phyloP scores from a whole-genome alignment of 1,284 basidiomycete genomes.

The Ustilago sp. region DNA sequence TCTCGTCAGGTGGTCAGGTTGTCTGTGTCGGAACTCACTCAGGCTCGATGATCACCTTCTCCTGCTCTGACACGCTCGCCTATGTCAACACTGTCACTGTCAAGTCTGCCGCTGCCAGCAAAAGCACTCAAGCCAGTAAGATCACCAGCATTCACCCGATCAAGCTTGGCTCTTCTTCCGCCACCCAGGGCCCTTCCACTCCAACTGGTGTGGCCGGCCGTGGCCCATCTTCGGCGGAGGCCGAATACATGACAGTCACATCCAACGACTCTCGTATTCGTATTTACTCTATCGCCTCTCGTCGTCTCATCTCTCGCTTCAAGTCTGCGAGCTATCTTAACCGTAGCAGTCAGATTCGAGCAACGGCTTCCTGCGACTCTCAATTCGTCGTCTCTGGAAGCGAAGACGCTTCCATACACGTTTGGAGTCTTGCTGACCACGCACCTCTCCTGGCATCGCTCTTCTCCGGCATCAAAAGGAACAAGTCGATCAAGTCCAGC shows the following conservation, averaged over 20 bases:
- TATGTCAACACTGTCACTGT: constrained; percentile 64
- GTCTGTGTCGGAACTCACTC: constrained; percentile 69
- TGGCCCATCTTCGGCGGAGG: background rate
- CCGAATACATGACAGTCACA: constrained; percentile 68
- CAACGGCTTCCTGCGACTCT: constrained; percentile 64
- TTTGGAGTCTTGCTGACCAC: constrained; percentile 59
- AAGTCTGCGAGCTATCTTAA: constrained; percentile 57
- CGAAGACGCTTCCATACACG: constrained; percentile 65
- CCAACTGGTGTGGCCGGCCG: background rate
- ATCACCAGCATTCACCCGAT: constrained; percentile 69
- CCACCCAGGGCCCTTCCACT: constrained; percentile 13
- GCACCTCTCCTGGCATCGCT: constrained; percentile 15
- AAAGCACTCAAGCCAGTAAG: constrained; percentile 68
- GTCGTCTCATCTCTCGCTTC: constrained; percentile 52
- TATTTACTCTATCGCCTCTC: constrained; percentile 65
- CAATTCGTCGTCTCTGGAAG: constrained; percentile 67
- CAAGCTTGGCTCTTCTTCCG: constrained; percentile 27
- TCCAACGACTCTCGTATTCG: constrained; percentile 70
- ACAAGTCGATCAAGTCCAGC: constrained; percentile 22
- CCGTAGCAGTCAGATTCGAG: constrained; percentile 67
- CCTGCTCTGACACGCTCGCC: constrained; percentile 61
- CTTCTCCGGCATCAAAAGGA: constrained; percentile 29
- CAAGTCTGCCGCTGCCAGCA: constrained; percentile 62
- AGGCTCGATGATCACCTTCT: constrained; percentile 64
- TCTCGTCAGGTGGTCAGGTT: constrained; percentile 65